A percentile compares a stretch with the other conserved stretches of the same genome.
phyloP scores from a whole-genome alignment of 148 eudicot species.

The Camellia granthamiana region DNA sequence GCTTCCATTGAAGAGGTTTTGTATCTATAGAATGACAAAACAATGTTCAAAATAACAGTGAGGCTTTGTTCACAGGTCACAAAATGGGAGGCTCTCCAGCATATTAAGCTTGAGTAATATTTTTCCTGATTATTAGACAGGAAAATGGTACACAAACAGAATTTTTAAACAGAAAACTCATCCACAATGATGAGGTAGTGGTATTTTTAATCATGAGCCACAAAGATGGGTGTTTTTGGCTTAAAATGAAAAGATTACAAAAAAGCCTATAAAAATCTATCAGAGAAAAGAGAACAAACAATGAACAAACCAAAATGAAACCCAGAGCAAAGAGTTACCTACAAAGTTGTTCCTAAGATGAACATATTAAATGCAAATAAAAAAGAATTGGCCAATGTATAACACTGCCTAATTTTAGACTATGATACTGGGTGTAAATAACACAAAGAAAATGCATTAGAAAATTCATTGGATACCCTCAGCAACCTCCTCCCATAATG shows the following conservation, averaged over 20 bases:
- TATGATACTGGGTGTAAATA: background rate
- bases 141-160: too few species aligned
- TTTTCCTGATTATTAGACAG: background rate
- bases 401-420: background rate
- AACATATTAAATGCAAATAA: background rate
- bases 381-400: background rate
- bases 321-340: background rate
- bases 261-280: background rate
- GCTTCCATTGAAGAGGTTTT: conserved; percentile 63
- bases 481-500: conserved; percentile 85
- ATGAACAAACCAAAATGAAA: background rate
- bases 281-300: background rate
- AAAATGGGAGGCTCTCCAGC: background rate
- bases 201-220: too few species aligned
- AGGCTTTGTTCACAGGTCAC: background rate
- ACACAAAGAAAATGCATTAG: background rate
- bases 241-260: too few species aligned
- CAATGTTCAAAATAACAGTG: background rate
- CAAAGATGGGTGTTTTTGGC: too few species aligned
- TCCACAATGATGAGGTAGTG: too few species aligned
- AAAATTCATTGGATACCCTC: conserved; percentile 41
- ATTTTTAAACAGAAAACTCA: too few species aligned
- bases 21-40: conserved; percentile 36
- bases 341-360: background rate
- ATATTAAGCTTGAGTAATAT: background rate